These are phyloP conservation scores for Perkinsela sp. DNA, from an alignment of 208 protist species.

Conservation along the genomic window DNA sequence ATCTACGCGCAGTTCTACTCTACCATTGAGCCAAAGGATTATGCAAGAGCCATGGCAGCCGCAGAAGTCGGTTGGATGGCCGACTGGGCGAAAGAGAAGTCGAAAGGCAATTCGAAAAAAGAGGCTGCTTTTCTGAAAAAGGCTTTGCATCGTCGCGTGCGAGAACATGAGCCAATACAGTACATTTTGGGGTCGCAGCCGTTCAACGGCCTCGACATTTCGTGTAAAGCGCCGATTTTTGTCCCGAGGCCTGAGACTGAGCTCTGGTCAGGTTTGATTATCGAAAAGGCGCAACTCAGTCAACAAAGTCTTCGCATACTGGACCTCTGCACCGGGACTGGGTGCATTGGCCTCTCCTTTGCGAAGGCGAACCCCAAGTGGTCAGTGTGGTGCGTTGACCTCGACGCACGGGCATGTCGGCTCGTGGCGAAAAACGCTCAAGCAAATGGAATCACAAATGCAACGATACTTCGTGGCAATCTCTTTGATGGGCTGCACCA, in stretches of 20 bases:
- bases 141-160: slow-evolving; percentile 29
- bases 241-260: slow-evolving; percentile 51
- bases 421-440: slow-evolving; percentile 17
- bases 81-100: background rate
- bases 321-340: slow-evolving; percentile 52
- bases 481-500: background rate
- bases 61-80: background rate
- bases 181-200: slow-evolving; percentile 57
- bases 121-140: slow-evolving; percentile 12
- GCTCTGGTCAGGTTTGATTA: slow-evolving; percentile 52
- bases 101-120: background rate
- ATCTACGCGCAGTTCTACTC: no score
- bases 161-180: slow-evolving; percentile 39
- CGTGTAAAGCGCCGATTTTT: slow-evolving; percentile 24
- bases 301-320: slow-evolving; percentile 14
- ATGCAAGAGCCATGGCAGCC: background rate
- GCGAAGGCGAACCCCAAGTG: slow-evolving; percentile 22
- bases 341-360: slow-evolving; percentile 48
- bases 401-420: slow-evolving; percentile 17
- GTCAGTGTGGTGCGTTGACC: slow-evolving; percentile 23
- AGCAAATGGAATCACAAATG: slow-evolving; percentile 16
- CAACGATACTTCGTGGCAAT: background rate
- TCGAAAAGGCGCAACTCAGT: slow-evolving; percentile 5
- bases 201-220: slow-evolving; percentile 41
- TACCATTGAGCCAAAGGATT: no score